Evolutionary conservation across 306 rosid species (phyloP).

Genomic region (Oxytropis ochrocephala): DNA sequence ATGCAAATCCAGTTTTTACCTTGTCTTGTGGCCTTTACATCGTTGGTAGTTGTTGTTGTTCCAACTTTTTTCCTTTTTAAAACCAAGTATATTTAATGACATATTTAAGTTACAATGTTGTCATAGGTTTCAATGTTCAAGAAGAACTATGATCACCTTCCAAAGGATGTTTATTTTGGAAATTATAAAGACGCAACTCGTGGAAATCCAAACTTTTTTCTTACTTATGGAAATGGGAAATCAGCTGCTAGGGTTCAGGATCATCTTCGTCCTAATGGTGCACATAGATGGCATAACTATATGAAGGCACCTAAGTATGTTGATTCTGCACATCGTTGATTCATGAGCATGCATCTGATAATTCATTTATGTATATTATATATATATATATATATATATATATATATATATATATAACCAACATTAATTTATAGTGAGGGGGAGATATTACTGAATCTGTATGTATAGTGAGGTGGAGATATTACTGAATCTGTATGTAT

Average conservation of each 20-base stretch:
- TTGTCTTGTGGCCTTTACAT: neutral
- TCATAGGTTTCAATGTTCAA: conserved; percentile 94
- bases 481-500: neutral
- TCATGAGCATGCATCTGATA: conserved; percentile 11
- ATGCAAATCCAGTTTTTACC: neutral
- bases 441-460: conserved; percentile 1
- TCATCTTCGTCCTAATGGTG: conserved; percentile 98
- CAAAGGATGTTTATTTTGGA: conserved; percentile 87
- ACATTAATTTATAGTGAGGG: neutral
- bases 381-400: neutral
- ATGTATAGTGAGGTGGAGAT: neutral
- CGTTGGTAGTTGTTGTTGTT: neutral
- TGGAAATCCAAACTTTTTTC: conserved; percentile 91
- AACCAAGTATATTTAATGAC: conserved; percentile 7
- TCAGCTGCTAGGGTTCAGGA: conserved; percentile 92
- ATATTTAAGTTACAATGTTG: conserved; percentile 9
- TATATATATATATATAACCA: neutral
- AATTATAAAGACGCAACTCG: conserved; percentile 88
- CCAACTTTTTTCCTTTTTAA: neutral
- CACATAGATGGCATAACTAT: conserved; percentile 98
- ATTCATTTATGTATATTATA: neutral
- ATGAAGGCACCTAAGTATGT: conserved; percentile 88
- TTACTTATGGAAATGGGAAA: conserved; percentile 97
- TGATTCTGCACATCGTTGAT: conserved; percentile 15
- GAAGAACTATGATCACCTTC: conserved; percentile 92